Base-by-base conservation (phyloP, 2,329 filamentous ascomycete species). In the Penicillium aurantiogriseum region DNA sequence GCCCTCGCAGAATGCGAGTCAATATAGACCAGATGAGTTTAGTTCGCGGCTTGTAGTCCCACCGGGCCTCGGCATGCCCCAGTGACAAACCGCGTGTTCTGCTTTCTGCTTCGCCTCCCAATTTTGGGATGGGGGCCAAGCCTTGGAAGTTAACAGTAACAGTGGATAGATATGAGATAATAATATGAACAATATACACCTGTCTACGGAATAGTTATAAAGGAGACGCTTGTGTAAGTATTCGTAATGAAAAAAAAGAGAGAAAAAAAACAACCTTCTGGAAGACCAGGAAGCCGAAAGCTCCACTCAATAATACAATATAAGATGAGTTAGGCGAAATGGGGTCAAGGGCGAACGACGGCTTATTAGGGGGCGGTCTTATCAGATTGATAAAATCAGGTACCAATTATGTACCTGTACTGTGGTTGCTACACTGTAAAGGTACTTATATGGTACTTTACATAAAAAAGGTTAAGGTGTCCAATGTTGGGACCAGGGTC, bases 341-440 rank as follows among this genome's bases (percentile, higher is more conserved):
- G 29, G 43, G 38, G 35, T 21, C 42, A 53, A 53, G 49, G 54
- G 54, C 40, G 47, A 33, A 44, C 6, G 42, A 44, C 40, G 47
- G 31, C 40, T 45, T 49, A 9, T n/a, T 23, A 17, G 31, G 39
- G 54, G 36, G 49, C 7, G 13, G 21, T 56, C 49, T 56, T 56
- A 56, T 56, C 54, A 31, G 49, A 53, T 53, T 53, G 54, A 56
- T 56, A 53, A 56, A 13, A 23, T 47, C 17, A 27, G n/a, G 54
- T 56, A 56, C 40, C 50, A 8, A 2, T 3, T 5, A 10, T 13
- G 54, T 56, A 56, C 49, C 42, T n/a, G 5, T 35, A 29, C 21
- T 15, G n/a, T 47, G 29, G 36, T 19, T 21, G 6, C 13, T n/a
- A 13, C n/a, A 56, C 15, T 21, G n/a, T 25, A 9, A 27, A 31